These are phyloP conservation scores for Talaromyces verruculosus DNA, from an alignment of 2,329 filamentous ascomycete genomes.

Conservation along the genomic window DNA sequence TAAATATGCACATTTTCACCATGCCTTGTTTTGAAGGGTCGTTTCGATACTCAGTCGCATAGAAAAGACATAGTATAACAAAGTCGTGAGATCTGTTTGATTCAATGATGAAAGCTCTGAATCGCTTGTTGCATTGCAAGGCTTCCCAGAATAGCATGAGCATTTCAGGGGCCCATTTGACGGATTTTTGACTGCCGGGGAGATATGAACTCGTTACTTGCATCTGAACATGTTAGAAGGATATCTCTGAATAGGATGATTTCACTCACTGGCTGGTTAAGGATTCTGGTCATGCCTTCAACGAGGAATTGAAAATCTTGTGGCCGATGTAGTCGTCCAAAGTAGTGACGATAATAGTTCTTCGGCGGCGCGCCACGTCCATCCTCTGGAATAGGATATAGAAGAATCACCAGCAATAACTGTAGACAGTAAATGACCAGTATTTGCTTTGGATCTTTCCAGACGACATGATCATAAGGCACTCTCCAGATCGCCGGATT, in stretches of 20 bases:
- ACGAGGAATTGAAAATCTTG: constrained; percentile 98
- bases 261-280: constrained; percentile 72
- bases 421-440: constrained; percentile 91
- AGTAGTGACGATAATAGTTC: constrained; percentile 91
- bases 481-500: constrained; percentile 93
- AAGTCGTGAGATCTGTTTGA: constrained; percentile 93
- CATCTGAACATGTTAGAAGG: constrained; percentile 49
- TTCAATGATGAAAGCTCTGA: constrained; percentile 94
- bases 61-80: constrained; percentile 84
- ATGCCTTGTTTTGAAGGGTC: constrained; percentile 87
- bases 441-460: constrained; percentile 85
- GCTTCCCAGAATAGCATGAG: constrained; percentile 98
- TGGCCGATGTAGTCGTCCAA: constrained; percentile 83
- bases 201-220: constrained; percentile 87
- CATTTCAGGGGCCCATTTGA: constrained; percentile 90
- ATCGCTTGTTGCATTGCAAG: constrained; percentile 95
- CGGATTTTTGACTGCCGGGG: constrained; percentile 74
- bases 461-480: constrained; percentile 88
- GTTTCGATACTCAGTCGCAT: constrained; percentile 83
- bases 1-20: constrained; percentile 95
- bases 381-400: constrained; percentile 85
- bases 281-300: constrained; percentile 86
- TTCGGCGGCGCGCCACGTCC: constrained; percentile 66
- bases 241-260: not conserved
- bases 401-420: constrained; percentile 76